Evolutionary conservation across 768 basidiomycete species (phyloP), one percentile per base, ranked within the genome.

Genomic region (Tricholoma terreum): DNA sequence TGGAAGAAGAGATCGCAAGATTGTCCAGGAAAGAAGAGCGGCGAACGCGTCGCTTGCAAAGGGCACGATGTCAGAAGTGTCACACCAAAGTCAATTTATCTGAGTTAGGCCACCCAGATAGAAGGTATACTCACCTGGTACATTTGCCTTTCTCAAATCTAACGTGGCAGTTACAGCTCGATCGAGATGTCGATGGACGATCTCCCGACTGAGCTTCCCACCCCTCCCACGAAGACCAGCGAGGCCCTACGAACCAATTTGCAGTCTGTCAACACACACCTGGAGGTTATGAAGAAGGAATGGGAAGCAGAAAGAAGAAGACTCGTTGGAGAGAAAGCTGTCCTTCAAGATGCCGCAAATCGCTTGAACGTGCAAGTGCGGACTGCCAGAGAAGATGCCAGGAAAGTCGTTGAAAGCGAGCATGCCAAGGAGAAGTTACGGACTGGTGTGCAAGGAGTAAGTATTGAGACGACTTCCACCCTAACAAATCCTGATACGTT

Each of bases 1-100:
- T 92, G 27, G 87, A 92, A 68, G 85, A 85, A 43, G 88, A 93
- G 65, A 77, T 86, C 43, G 82, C 83, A 4, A 77, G 86, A 33
- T 72, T 90, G 51, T 74, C 78, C 19, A 78, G 88, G 58, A 82
- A 80, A 56, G 90, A 92, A 57, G 87, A 90, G 36, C 82, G 90
- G n/a, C 81, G 83, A 2, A 62, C 78, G 19, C 81, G 77, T 52
- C 81, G 86, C 14, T 70, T 92, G 38, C 79, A 84, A 57, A 79
- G 81, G 46, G 78, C 78, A 4, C 79, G 86, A 54, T 92, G 90
- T 65, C 80, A 82, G 59, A 87, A 88, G 64, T 92, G 90, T 65
- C 78, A 77, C 40, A 73, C 78, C 49, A 89, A 83, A 61, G 73
- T 90, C 33, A 82, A 89, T 62, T 63, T 84, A 54, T 73, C 72